Conservation (phyloP, 2,329 filamentous ascomycete genomes). For the Aspergillus sp. region DNA sequence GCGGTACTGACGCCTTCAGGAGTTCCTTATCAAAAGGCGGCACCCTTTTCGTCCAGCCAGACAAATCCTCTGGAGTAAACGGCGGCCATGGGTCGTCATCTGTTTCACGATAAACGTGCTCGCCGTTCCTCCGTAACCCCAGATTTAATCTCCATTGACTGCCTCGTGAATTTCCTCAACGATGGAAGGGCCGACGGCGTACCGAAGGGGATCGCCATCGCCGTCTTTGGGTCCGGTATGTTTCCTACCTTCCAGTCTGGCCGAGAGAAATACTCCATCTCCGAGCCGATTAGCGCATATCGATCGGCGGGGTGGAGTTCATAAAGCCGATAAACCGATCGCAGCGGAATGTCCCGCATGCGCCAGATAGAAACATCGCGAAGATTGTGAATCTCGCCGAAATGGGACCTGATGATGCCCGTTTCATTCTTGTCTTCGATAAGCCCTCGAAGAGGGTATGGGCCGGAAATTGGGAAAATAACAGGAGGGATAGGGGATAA, state of each 20-base stretch:
- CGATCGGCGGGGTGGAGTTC: conserved; percentile 19
- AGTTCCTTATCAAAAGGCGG: conserved; percentile 7
- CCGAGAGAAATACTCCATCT: conserved; percentile 26
- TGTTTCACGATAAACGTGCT: conserved; percentile 24
- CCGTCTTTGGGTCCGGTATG: conserved; percentile 23
- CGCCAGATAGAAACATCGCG: conserved; percentile 25
- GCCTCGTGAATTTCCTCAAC: conserved; percentile 21
- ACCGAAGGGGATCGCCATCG: conserved; percentile 27
- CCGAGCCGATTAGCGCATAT: conserved; percentile 19
- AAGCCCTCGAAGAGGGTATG: conserved; percentile 13
- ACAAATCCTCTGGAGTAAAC: conserved; percentile 13
- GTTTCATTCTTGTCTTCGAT: conserved; percentile 14
- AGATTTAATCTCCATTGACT: conserved; percentile 25
- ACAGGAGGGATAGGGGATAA: conserved; percentile 24
- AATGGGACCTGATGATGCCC: conserved; percentile 6
- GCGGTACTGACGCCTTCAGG: too few species aligned
- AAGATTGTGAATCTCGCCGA: conserved; percentile 22
- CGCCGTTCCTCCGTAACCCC: conserved; percentile 19
- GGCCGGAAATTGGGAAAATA: conserved; percentile 20
- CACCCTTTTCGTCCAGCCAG: conserved; percentile 19
- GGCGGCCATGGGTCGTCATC: conserved; percentile 20
- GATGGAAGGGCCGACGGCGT: conserved; percentile 25
- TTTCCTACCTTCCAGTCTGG: conserved; percentile 16
- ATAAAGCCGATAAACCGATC: conserved; percentile 28
- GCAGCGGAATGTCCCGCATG: conserved; percentile 26